Evolutionary conservation across 192 early-diverging fungal species (phyloP), one percentile per base, ranked within the genome.

Genomic region (Coemansia sp.): DNA sequence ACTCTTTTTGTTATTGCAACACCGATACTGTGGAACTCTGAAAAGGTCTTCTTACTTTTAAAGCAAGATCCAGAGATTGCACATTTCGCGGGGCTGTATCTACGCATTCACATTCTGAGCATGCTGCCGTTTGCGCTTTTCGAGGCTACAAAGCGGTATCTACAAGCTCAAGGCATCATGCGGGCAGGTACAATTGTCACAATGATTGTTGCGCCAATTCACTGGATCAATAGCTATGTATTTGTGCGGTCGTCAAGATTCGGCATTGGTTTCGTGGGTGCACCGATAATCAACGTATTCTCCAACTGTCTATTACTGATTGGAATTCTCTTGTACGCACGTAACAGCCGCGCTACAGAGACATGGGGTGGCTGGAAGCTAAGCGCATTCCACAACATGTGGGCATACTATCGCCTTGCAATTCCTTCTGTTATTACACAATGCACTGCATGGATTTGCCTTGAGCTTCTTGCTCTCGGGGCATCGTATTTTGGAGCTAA

Each of bases 121-220:
- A 82, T 90, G 30, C 86, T 90, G 25, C 89, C 93, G 2, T 86
- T 75, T 70, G 75, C 94, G 40, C 73, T 90, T 20, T 89, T 88
- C 84, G 94, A 96, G 64, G 89, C 88, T 62, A 72, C 89, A 31
- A 91, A 92, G 55, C 85, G 92, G 51, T 96, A 84, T 65, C 73
- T 96, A 33, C 91, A 95, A 67, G 85, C 89, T 0, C 95, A 98
- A 81, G 93, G 88, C 3, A 76, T 76, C 64, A 95, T 98, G 94
- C 21, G 82, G 90, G 3, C 43, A 1, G 82, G 79, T n/a, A 90
- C 91, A 39, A 81, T 86, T 51, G 84, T 93, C 30, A 82, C 91
- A 10, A 86, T 82, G 21, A 66, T 92, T 37, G 86, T 88, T 4
- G 70, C 88, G 13, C 91, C 90, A 12, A 59, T 94, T 51, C 93